Conservation (phyloP, 768 basidiomycete species). For the Chalciporus sphaerocephalus region DNA sequence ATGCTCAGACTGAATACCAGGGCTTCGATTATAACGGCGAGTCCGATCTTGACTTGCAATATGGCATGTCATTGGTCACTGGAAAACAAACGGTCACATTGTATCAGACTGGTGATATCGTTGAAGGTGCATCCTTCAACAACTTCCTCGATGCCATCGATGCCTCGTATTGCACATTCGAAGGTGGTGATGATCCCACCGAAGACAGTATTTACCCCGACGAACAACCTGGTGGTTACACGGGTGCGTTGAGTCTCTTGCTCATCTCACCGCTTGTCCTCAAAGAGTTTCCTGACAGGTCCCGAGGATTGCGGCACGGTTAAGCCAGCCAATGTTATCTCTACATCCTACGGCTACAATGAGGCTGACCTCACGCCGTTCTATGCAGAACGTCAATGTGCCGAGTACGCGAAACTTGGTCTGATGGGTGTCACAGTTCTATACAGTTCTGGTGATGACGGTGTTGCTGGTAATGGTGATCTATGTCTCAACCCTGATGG, state of each 20-base stretch:
- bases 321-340: conserved; percentile 34
- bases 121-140: conserved; percentile 32
- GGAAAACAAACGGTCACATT: conserved; percentile 28
- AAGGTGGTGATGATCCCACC: conserved; percentile 32
- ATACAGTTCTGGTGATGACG: conserved; percentile 40
- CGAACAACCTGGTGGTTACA: conserved; percentile 10
- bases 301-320: conserved; percentile 29
- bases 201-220: conserved; percentile 30
- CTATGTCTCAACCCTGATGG: conserved; percentile 31
- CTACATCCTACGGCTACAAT: conserved; percentile 36
- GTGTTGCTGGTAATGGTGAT: conserved; percentile 34
- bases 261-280: too few relatives aligned
- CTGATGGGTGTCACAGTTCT: conserved; percentile 36
- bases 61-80: conserved; percentile 30
- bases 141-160: conserved; percentile 39
- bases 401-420: conserved; percentile 42
- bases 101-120: conserved; percentile 31
- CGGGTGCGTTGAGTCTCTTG: conserved; percentile 10
- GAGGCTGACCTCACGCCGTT: conserved; percentile 33
- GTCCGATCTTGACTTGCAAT: conserved; percentile 32
- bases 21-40: conserved; percentile 24
- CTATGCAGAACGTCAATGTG: conserved; percentile 36
- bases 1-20: conserved; percentile 17
- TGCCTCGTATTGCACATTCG: conserved; percentile 34
- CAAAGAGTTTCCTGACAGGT: conserved; percentile 2